Percentiles rank a stretch among this genome's conserved stretches.
Conservation (phyloP, 73 alveolate genomes). For the Blepharisma stoltei region DNA sequence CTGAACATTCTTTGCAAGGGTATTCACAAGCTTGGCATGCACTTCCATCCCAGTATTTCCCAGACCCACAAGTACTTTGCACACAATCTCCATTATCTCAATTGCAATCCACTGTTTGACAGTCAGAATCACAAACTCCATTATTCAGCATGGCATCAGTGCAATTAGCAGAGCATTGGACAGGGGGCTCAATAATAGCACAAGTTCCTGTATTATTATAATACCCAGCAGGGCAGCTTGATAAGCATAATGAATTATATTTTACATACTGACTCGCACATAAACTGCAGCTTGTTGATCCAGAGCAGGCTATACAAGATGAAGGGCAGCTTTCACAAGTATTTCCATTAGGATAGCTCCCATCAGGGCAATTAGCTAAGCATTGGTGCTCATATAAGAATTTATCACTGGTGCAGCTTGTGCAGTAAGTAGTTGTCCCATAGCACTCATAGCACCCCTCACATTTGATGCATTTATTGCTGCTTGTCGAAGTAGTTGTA, state of each 20-base stretch:
- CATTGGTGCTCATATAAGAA: slow-evolving; percentile 10
- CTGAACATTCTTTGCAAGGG: slow-evolving; percentile 3
- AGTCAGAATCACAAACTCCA: background rate
- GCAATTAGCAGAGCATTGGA: slow-evolving; percentile 5
- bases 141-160: background rate
- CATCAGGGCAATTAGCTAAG: background rate
- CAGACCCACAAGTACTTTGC: background rate
- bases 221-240: slow-evolving; percentile 23
- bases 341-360: slow-evolving; percentile 26
- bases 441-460: background rate
- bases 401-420: background rate
- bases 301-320: slow-evolving; percentile 9
- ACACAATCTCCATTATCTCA: slow-evolving; percentile 7
- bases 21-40: background rate
- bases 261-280: background rate
- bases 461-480: background rate
- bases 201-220: slow-evolving; percentile 2
- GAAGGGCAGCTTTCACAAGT: background rate
- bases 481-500: background rate
- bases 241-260: background rate
- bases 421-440: background rate
- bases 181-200: slow-evolving; percentile 21
- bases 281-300: background rate
- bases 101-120: background rate
- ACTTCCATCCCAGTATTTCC: background rate